Evolutionary conservation across 2,329 filamentous ascomycete genomes (phyloP), one percentile per base, ranked within the genome.

Genomic region (Ophiostoma pallidulum): DNA sequence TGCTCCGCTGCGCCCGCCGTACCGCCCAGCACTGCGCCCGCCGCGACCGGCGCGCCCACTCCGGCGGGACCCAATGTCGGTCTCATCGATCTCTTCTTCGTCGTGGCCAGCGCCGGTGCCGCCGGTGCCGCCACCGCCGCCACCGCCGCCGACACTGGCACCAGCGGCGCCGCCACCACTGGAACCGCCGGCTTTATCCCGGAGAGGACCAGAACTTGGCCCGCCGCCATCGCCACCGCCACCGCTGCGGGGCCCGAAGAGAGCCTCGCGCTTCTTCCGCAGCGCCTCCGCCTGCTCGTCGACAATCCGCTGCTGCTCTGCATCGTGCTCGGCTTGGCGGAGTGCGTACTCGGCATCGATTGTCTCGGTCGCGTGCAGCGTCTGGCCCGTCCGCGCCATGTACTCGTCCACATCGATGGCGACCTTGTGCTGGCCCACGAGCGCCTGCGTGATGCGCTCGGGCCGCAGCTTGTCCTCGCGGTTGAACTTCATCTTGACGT

Each of bases 401-500:
- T 80, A 82, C 61, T 78, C 75, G 29, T 79, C 75, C 22, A 82
- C 64, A 58, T 80, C 72, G 54, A 83, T 80, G 57, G 64, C 65
- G 37, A 73, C 68, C 26, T 71, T 71, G 64, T 79, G 76, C 55
- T 74, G 69, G 48, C 77, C 78, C 31, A 74, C 75, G 48, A 92
- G 68, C 5, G 78, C 78, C 31, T 72, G 71, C 51, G 78, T 79
- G 55, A 94, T 73, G 52, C 77, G 74, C 3, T 68, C 65, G 0
- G 84, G 80, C 53, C 82, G 74, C 45, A 77, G 69, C 29, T 78
- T 73, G 65, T 92, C 86, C 64, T 92, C 87, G 51, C 82, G 80
- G 57, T 82, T 85, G 66, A 87, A 92, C 62, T 92, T 92, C 54
- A 83, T 74, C 67, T 91, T 91, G 65, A 92, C 75, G 61, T 86